Evolutionary conservation across 225 moss, liverwort and hornwort species (phyloP).

Genomic region (Polytrichum commune): DNA sequence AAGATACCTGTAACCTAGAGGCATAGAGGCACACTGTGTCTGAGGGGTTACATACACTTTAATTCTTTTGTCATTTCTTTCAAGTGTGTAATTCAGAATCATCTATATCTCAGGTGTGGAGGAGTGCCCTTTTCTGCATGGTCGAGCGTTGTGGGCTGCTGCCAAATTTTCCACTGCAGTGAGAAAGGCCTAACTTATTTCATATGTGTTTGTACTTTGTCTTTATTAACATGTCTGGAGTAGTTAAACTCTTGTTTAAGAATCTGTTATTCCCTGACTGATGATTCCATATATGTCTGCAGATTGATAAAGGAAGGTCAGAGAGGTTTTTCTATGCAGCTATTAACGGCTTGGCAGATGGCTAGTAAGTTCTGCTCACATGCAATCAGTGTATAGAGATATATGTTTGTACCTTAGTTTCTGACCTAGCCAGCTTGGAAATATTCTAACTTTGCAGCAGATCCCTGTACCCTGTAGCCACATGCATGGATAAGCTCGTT

Average conservation of each 20-base stretch:
- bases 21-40: conserved; percentile 5
- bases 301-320: conserved; percentile 71
- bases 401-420: no score
- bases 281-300: conserved; percentile 6
- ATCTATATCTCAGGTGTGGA: conserved; percentile 50
- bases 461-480: no score
- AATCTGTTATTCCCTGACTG: no score
- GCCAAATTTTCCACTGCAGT: conserved; percentile 84
- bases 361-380: conserved; percentile 48
- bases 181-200: conserved; percentile 16
- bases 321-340: conserved; percentile 88
- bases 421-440: no score
- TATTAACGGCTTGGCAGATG: conserved; percentile 66
- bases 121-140: conserved; percentile 84
- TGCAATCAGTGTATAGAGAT: no score
- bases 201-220: neutral
- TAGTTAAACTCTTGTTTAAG: no score
- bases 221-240: no score
- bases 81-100: neutral
- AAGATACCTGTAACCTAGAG: no score
- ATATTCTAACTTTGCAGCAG: no score
- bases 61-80: neutral
- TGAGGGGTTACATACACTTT: neutral
- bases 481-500: no score
- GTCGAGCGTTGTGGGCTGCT: conserved; percentile 90